phyloP scores from a whole-genome alignment of 305 asterid species.

The Fraxinus baroniana region DNA sequence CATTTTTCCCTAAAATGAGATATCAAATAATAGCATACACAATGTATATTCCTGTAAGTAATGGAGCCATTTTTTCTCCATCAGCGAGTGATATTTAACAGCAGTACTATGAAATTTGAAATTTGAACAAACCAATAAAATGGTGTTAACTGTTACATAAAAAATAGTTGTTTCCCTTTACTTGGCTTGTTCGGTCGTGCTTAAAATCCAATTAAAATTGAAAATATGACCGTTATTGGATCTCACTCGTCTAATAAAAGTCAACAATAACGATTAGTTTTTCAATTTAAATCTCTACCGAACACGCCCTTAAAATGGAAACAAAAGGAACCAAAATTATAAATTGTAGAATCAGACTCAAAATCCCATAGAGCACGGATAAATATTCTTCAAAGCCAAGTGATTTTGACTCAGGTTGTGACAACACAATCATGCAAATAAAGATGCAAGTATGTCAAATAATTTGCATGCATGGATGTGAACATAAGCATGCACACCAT shows the following conservation, averaged over 20 bases:
- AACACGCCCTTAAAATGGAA: neutral
- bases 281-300: too few species aligned
- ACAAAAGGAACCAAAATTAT: neutral
- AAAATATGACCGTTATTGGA: too few species aligned
- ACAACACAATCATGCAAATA: neutral
- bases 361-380: neutral
- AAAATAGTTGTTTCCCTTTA: neutral
- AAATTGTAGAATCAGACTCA: neutral
- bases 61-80: neutral
- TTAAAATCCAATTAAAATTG: too few species aligned
- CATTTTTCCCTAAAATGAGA: neutral
- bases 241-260: too few species aligned
- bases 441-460: neutral
- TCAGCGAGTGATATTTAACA: neutral
- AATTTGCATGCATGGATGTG: neutral
- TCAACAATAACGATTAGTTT: too few species aligned
- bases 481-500: neutral
- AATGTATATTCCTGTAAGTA: neutral
- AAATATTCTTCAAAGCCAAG: neutral
- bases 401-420: neutral
- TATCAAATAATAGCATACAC: neutral
- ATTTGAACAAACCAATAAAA: neutral
- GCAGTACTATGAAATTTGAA: neutral
- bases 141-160: neutral
- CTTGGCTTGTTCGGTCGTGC: neutral